Evolutionary conservation across 2,329 filamentous ascomycete genomes (phyloP).

Genomic region (Dactylellina drechsleri): DNA sequence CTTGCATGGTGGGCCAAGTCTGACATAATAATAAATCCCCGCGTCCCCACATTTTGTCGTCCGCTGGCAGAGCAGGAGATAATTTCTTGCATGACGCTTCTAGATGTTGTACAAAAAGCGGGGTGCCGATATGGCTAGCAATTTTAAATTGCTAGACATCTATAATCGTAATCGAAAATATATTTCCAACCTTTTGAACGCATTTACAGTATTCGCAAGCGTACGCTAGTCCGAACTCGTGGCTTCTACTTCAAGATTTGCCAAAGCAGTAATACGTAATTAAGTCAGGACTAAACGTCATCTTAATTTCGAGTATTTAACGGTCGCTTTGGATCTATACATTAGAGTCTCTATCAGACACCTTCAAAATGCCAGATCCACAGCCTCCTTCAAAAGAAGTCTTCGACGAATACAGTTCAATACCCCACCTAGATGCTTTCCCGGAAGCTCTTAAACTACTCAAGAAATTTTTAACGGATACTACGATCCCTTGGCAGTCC

Average conservation of each 20-base stretch:
- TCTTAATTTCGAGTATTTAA: background rate
- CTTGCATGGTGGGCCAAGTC: too few relatives aligned
- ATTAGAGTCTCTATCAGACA: background rate
- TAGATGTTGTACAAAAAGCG: constrained; percentile 6
- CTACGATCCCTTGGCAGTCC: constrained; percentile 32
- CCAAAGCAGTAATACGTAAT: too few relatives aligned
- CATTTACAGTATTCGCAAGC: background rate
- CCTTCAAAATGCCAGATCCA: constrained; percentile 27
- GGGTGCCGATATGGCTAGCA: background rate
- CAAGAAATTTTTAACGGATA: constrained; percentile 30
- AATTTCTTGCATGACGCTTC: background rate
- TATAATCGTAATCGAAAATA: too few relatives aligned
- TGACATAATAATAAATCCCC: constrained; percentile 10
- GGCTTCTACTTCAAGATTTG: too few relatives aligned
- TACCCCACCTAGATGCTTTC: constrained; percentile 40
- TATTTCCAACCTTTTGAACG: too few relatives aligned
- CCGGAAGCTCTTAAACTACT: constrained; percentile 33
- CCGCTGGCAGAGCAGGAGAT: too few relatives aligned
- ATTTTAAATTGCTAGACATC: too few relatives aligned
- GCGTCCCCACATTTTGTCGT: constrained; percentile 7
- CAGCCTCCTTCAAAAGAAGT: constrained; percentile 22
- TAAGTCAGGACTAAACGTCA: background rate
- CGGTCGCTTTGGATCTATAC: background rate
- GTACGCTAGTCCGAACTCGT: background rate
- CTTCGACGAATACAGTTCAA: constrained; percentile 32